Evolutionary conservation across 345 rosid genomes (phyloP), one percentile per base, ranked within the genome.

Genomic region (Mercurialis annua): DNA sequence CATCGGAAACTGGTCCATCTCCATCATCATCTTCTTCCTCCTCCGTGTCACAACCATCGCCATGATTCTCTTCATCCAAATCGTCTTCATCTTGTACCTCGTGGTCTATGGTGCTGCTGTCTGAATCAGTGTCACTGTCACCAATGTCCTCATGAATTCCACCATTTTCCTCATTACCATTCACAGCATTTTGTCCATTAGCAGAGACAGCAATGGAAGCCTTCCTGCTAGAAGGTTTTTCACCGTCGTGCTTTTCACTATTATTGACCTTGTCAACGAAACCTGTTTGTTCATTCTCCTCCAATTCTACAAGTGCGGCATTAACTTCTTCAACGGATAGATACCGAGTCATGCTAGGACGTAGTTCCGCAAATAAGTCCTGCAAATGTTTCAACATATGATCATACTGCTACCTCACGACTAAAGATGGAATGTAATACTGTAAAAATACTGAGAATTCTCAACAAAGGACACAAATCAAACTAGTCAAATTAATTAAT

Each of bases 351-450:
- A 92, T 88, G 73, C 85, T 87, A 73, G 97, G 90, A 68, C 98
- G 92, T 63, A 95, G 77, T 23, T 85, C 97, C 0, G 90, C 97
- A 80, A 95, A 92, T 55, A 95, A 78, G 83, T 95, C 99, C 99
- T 94, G 90, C 70, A 73, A 55, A 67, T 26, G 43, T 60, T 53
- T 67, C 73, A 55, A 49, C 16, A 49, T 48, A 43, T 79, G 58
- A 84, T 79, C 56, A 68, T 53, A 49, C n/a, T n/a, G n/a, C n/a
- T n/a, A 18, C 10, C 31, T 17, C 33, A 49, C 34, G 31, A n/a
- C 30, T n/a, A 51, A 38, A 57, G 38, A 26, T 20, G 6, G 20
- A 27, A 40, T 27, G n/a, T n/a, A n/a, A n/a, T n/a, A n/a, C n/a
- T n/a, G n/a, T n/a, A 57, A 47, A 46, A 24, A 20, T 10, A 17